Evolutionary conservation across 2,329 filamentous ascomycete genomes (phyloP).

Genomic region (Elsinoe arachidis): DNA sequence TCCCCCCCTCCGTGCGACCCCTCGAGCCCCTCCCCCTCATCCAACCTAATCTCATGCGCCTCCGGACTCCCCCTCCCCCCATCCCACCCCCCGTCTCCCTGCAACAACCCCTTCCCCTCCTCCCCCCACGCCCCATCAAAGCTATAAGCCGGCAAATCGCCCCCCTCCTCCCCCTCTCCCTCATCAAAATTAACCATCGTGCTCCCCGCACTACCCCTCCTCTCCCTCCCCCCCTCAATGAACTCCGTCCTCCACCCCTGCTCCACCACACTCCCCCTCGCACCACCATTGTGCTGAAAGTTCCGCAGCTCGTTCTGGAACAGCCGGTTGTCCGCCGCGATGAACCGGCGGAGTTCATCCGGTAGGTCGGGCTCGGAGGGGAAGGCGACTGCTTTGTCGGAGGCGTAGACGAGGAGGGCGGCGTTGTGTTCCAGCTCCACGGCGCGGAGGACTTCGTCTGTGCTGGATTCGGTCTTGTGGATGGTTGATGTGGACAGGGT

Average conservation of each 20-base stretch:
- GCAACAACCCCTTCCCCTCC: not conserved
- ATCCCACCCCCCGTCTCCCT: not conserved
- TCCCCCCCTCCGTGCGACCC: too few species aligned
- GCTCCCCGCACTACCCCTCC: constrained; percentile 14
- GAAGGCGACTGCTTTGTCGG: constrained; percentile 30
- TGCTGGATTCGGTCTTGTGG: constrained; percentile 26
- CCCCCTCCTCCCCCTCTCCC: constrained; percentile 2
- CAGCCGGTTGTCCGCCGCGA: constrained; percentile 15
- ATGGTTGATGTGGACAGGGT: constrained; percentile 33
- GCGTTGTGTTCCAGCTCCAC: constrained; percentile 44
- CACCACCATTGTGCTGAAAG: not conserved
- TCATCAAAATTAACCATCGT: constrained; percentile 16
- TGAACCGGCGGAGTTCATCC: constrained; percentile 12
- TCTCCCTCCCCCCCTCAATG: constrained; percentile 7
- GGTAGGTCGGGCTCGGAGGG: constrained; percentile 10
- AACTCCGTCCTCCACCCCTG: constrained; percentile 10
- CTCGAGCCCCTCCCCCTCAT: constrained; percentile 10
- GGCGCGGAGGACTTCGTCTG: constrained; percentile 44
- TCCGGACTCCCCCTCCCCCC: constrained; percentile 13
- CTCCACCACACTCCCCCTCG: constrained; percentile 1
- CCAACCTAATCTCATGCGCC: constrained; percentile 15
- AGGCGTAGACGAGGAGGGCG: constrained; percentile 53
- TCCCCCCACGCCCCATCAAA: constrained; percentile 1
- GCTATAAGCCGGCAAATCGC: constrained; percentile 3
- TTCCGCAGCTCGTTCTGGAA: constrained; percentile 19